Evolutionary conservation across 345 rosid species (phyloP).

Genomic region (Chamaenerion angustifolium): DNA sequence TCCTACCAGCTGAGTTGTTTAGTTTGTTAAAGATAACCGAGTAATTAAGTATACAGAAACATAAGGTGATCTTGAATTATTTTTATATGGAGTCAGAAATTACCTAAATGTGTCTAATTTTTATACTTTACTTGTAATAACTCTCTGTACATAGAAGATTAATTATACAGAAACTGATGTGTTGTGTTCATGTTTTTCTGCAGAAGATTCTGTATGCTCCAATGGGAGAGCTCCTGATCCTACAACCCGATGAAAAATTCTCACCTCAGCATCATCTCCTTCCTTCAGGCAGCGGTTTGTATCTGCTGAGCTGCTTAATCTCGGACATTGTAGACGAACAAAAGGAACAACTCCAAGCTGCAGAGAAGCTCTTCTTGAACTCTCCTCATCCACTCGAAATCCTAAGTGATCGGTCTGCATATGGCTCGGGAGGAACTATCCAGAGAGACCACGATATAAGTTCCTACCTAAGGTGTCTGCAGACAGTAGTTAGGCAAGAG

Average conservation of each 20-base stretch:
- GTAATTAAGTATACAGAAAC: too few species aligned
- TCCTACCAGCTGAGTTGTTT: too few species aligned
- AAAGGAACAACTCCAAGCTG: conserved; percentile 45
- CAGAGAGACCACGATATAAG: conserved; percentile 86
- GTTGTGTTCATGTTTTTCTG: conserved; percentile 20
- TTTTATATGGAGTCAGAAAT: too few species aligned
- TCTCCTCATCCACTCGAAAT: conserved; percentile 99
- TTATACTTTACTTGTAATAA: too few species aligned
- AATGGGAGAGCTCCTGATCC: conserved; percentile 91
- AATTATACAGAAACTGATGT: too few species aligned
- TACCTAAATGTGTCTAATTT: too few species aligned
- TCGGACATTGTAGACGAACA: conserved; percentile 30
- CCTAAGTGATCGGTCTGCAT: conserved; percentile 67
- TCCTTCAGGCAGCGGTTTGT: conserved; percentile 37
- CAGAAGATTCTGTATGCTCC: conserved; percentile 60
- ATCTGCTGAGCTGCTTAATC: conserved; percentile 21
- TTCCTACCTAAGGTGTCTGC: conserved; percentile 60
- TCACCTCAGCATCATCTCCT: conserved; percentile 84
- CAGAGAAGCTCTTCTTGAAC: conserved; percentile 59
- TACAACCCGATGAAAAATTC: conserved; percentile 82
- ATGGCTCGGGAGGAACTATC: conserved; percentile 79
- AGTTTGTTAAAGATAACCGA: too few species aligned
- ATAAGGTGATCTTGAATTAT: too few species aligned
- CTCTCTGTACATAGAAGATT: too few species aligned
- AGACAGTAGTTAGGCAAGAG: conserved; percentile 57